These are phyloP conservation scores for Acanthamoeba castellanii DNA, from an alignment of 208 protist genomes.

Conservation along the genomic window DNA sequence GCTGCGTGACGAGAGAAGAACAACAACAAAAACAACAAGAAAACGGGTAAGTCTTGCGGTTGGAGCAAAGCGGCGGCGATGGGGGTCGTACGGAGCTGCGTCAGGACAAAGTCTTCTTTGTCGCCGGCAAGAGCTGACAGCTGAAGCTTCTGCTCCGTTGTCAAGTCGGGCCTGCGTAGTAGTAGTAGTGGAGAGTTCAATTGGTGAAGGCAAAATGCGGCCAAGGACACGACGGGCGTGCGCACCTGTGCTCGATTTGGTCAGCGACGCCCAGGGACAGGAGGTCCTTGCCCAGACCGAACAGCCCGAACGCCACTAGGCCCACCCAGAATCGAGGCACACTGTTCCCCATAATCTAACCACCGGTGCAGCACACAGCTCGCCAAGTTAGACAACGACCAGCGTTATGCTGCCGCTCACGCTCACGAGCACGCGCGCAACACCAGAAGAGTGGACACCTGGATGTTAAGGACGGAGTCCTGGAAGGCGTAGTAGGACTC, in stretches of 20 bases:
- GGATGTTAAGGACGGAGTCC: slow-evolving; percentile 18
- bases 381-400: background rate
- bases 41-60: background rate
- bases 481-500: slow-evolving; percentile 63
- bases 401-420: background rate
- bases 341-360: background rate
- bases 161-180: background rate
- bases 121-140: background rate
- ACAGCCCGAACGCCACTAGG: slow-evolving; percentile 27
- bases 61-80: background rate
- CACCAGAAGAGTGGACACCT: background rate
- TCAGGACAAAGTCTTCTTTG: slow-evolving; percentile 53
- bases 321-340: slow-evolving; percentile 62
- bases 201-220: background rate
- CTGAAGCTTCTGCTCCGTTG: slow-evolving; percentile 1
- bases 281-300: slow-evolving; percentile 30
- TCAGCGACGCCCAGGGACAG: background rate
- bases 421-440: background rate
- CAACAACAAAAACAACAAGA: background rate
- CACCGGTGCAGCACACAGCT: background rate
- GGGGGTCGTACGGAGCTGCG: background rate
- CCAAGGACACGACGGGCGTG: background rate
- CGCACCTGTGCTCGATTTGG: background rate
- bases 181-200: background rate
- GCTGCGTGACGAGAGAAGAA: background rate